Base-by-base conservation (phyloP, 495 filamentous ascomycete species). In the Beverwykella pulmonaria region DNA sequence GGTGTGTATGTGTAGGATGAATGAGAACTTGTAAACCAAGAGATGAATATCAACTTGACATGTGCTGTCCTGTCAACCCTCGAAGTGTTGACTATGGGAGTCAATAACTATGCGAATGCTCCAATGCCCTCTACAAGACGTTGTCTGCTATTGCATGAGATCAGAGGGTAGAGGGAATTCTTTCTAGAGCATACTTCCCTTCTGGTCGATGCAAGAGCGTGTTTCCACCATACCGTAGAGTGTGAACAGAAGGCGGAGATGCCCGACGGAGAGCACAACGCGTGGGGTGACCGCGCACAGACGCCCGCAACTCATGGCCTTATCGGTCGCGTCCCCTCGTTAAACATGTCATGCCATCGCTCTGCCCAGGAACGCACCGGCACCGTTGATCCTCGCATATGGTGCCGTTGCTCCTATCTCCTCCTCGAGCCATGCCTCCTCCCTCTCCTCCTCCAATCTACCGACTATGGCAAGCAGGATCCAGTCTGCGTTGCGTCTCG, bases 311-410 rank as follows among this genome's bases (percentile, higher is more conserved):
- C 15, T 32, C 9, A 17, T 1, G 10, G 4, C 29, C 29, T 30
- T 55, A 29, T 55, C 53, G 26, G 26, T 30, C 9, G 7, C 1
- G 6, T 4, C 19, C 8, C 19, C 15, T 44, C 53, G 10, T 55
- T 25, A 32, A 26, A 55, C 23, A 29, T 55, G 53, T 55, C 53
- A 55, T 55, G 53, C 53, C 53, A 55, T 34, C 39, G 32, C 39
- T 3, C 17, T 44, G 39, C 17, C 39, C 17, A 44, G 39, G 39
- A 44, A n/a, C 39, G 17, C 6, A 10, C 39, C 39, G 39, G 39
- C 39, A 44, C 39, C 39, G 15, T n/a, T 7, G 39, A 44, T 44
- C 39, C 39, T 44, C 39, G 39, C 39, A 44, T 44, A 44, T 44
- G 39, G 15, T 44, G 39, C 39, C 22, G 48, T 52, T 52, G 7